A percentile compares a stretch with the other conserved stretches of the same genome.
These are phyloP conservation scores for Chlamydomonas asymmetrica DNA, from an alignment of 139 green algal genomes.

Conservation along the genomic window DNA sequence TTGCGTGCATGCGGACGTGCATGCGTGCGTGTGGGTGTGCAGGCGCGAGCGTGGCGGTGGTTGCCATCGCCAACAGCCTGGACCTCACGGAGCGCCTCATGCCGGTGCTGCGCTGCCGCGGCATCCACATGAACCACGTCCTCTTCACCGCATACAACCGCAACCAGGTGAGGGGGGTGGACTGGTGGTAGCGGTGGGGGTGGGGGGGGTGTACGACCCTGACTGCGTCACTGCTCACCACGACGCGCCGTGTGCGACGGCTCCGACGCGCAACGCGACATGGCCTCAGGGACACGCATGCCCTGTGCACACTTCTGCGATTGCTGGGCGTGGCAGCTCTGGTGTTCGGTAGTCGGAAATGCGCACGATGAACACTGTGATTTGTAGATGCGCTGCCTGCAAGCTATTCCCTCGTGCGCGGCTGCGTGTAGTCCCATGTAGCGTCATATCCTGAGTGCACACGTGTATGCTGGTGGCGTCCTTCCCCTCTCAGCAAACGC, in stretches of 20 bases:
- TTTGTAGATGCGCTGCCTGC: no score
- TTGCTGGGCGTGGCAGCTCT: no score
- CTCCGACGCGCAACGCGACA: background rate
- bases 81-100: conserved; percentile 61
- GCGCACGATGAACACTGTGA: no score
- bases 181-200: background rate
- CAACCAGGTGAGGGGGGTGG: conserved; percentile 30
- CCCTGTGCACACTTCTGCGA: background rate
- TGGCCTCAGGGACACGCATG: background rate
- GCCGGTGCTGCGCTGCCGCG: conserved; percentile 46
- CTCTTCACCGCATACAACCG: conserved; percentile 55
- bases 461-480: no score
- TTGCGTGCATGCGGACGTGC: background rate
- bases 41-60: conserved; percentile 42
- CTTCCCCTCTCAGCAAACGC: no score
- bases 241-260: no score
- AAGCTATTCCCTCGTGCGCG: no score
- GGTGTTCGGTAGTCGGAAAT: no score
- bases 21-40: background rate
- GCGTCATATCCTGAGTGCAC: no score
- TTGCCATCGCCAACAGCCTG: conserved; percentile 63
- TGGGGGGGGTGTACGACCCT: background rate
- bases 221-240: background rate
- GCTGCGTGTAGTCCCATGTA: no score
- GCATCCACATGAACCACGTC: conserved; percentile 34